Percentiles rank a stretch among this genome's conserved stretches.
phyloP scores from a whole-genome alignment of 192 early-diverging fungal genomes.

The Coemansia reversa region DNA sequence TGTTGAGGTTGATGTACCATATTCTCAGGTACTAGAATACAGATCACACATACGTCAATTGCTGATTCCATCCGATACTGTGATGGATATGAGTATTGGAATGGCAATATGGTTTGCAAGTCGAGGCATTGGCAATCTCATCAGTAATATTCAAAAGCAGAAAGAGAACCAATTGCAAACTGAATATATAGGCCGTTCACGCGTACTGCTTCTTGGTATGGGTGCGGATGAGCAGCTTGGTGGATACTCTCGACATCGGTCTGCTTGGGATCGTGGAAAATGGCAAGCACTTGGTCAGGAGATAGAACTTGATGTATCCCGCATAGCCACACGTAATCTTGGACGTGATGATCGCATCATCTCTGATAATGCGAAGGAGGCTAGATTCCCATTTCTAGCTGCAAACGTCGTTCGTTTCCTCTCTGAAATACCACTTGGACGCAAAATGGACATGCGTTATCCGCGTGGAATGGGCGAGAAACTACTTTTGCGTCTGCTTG shows the following conservation, averaged over 20 bases:
- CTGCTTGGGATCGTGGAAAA: constrained; percentile 61
- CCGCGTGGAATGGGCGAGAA: constrained; percentile 87
- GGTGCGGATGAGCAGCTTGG: constrained; percentile 95
- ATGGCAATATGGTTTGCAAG: constrained; percentile 96
- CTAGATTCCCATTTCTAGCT: constrained; percentile 83
- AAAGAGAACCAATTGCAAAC: background rate
- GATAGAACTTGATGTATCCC: constrained; percentile 78
- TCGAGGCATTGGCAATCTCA: constrained; percentile 64
- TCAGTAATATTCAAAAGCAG: background rate
- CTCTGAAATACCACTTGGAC: constrained; percentile 66
- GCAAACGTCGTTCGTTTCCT: constrained; percentile 68
- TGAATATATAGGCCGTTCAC: constrained; percentile 63
- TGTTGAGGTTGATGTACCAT: constrained; percentile 86
- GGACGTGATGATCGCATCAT: constrained; percentile 94
- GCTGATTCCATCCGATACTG: constrained; percentile 80
- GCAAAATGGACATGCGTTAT: constrained; percentile 82
- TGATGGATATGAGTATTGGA: constrained; percentile 97
- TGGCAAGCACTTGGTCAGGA: constrained; percentile 71
- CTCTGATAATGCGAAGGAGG: constrained; percentile 81
- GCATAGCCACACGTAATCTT: constrained; percentile 86
- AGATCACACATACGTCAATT: constrained; percentile 64
- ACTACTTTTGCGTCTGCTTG: constrained; percentile 75
- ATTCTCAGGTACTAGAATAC: constrained; percentile 60
- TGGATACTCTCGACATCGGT: constrained; percentile 87
- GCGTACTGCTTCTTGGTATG: constrained; percentile 82